phyloP scores from a whole-genome alignment of 2,329 filamentous ascomycete species.

The Podosphaera leucotricha region DNA sequence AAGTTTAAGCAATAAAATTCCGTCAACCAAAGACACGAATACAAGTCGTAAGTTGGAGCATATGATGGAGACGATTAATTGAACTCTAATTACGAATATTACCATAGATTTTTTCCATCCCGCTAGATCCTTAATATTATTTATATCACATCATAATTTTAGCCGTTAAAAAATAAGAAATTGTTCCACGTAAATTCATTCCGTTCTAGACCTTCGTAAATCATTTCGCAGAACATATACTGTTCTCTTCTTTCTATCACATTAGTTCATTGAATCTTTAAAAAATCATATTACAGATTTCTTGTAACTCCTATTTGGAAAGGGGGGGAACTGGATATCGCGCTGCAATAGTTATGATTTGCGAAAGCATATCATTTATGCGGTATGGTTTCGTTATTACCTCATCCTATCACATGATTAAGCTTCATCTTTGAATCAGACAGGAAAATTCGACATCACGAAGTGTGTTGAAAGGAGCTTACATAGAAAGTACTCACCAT shows the following conservation, averaged over 20 bases:
- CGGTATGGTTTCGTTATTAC: conserved; percentile 12
- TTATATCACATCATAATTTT: not conserved
- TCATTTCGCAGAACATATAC: not conserved
- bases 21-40: no score
- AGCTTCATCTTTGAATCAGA: not conserved
- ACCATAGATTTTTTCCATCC: no score
- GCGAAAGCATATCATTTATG: conserved; percentile 8
- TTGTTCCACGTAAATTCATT: not conserved
- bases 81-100: no score
- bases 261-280: not conserved
- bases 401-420: conserved; percentile 5
- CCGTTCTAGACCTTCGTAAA: not conserved
- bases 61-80: no score
- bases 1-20: not conserved
- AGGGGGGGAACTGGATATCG: not conserved
- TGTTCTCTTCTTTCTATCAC: not conserved
- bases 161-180: not conserved
- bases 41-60: no score
- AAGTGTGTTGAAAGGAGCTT: not conserved
- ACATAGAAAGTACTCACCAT: conserved; percentile 31
- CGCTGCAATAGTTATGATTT: conserved; percentile 5
- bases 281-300: not conserved
- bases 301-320: not conserved
- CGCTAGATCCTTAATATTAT: no score
- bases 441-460: not conserved